phyloP scores from a whole-genome alignment of 768 basidiomycete genomes.

The Aureoboletus auriporus region DNA sequence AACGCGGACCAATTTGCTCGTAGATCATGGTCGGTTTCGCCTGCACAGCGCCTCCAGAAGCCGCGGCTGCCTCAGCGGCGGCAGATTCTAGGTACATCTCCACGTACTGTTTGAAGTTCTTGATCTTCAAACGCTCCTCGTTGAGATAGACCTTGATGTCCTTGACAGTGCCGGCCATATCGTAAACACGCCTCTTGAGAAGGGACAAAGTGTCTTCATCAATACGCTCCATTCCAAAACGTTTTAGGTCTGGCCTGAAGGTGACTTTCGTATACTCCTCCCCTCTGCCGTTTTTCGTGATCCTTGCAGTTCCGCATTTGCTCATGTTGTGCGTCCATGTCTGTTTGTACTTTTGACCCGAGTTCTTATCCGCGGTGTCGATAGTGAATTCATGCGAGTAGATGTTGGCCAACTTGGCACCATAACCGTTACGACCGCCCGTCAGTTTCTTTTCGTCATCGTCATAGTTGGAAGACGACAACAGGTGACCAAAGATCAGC shows the following conservation, averaged over 20 bases:
- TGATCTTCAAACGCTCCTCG: conserved; percentile 87
- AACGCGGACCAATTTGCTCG: conserved; percentile 75
- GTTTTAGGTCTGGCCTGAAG: conserved; percentile 86
- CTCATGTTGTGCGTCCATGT: conserved; percentile 94
- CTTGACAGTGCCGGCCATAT: conserved; percentile 93
- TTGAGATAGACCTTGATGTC: conserved; percentile 93
- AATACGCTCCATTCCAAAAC: conserved; percentile 89
- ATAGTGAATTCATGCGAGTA: conserved; percentile 95
- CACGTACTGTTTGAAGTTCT: conserved; percentile 95
- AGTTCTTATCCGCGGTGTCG: conserved; percentile 90
- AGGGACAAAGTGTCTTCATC: conserved; percentile 89
- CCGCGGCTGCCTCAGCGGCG: conserved; percentile 62
- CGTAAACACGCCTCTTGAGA: conserved; percentile 91
- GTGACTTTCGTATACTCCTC: conserved; percentile 93
- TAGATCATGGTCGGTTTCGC: conserved; percentile 76
- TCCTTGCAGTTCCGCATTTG: conserved; percentile 83
- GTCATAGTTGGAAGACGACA: conserved; percentile 96
- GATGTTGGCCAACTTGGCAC: conserved; percentile 97
- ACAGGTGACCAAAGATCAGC: conserved; percentile 92
- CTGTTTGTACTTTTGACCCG: conserved; percentile 89
- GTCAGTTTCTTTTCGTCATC: conserved; percentile 98
- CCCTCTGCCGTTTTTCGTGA: conserved; percentile 81
- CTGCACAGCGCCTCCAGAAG: conserved; percentile 75
- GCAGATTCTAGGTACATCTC: conserved; percentile 86
- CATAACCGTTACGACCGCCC: conserved; percentile 97